Percentiles rank a stretch among this genome's conserved stretches.
Conservation (phyloP, 2,329 filamentous ascomycete species). For the Sphaerulina vaccinii region DNA sequence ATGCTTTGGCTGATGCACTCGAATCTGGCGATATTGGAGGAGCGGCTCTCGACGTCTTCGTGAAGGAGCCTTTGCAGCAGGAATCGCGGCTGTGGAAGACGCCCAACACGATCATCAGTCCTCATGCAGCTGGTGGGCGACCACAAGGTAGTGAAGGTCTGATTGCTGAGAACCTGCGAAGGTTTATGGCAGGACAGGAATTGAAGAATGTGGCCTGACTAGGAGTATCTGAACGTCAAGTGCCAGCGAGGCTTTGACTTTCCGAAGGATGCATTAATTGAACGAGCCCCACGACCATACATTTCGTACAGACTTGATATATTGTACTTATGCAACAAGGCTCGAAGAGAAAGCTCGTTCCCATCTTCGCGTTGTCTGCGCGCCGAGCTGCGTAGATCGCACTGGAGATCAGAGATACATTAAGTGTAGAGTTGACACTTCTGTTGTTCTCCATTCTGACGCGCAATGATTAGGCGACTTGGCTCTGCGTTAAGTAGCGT, state of each 20-base stretch:
- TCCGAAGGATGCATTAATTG: neutral
- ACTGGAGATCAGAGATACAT: no score
- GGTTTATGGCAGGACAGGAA: slow-evolving; percentile 58
- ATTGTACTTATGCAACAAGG: no score
- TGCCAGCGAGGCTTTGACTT: slow-evolving; percentile 1
- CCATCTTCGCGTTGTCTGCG: no score
- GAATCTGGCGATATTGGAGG: slow-evolving; percentile 49
- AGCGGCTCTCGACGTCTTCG: slow-evolving; percentile 53
- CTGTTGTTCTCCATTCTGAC: no score
- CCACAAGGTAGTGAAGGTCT: slow-evolving; percentile 60
- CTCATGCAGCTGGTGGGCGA: slow-evolving; percentile 60
- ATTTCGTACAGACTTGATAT: no score
- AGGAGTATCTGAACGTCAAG: neutral
- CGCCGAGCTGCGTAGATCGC: no score
- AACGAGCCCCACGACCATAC: no score
- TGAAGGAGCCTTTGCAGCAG: slow-evolving; percentile 54
- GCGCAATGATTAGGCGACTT: no score
- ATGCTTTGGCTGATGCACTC: slow-evolving; percentile 48
- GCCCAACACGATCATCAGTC: slow-evolving; percentile 55
- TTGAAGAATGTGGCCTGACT: slow-evolving; percentile 52
- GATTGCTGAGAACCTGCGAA: slow-evolving; percentile 61
- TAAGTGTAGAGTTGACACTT: no score
- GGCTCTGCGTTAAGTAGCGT: no score
- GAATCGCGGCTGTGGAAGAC: slow-evolving; percentile 48
- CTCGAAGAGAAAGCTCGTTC: no score